phyloP scores from a whole-genome alignment of 192 early-diverging fungal genomes.

The Linnemannia hyalina region DNA sequence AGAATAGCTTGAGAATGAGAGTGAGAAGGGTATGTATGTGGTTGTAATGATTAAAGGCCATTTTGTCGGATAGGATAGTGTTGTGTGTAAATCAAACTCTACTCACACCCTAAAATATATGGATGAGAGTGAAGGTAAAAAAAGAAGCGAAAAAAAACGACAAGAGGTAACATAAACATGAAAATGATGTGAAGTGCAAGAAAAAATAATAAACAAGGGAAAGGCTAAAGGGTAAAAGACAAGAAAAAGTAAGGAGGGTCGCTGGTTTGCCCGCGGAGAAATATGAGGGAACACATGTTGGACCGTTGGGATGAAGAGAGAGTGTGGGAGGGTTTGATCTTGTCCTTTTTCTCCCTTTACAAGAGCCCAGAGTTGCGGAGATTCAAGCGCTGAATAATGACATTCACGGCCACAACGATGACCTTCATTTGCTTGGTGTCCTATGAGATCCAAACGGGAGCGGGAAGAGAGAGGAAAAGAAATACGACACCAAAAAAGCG shows the following conservation, averaged over 20 bases:
- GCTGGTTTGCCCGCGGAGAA: not conserved
- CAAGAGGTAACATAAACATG: not conserved
- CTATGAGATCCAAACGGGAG: constrained; percentile 16
- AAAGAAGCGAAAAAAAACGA: not conserved
- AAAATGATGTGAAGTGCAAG: not conserved
- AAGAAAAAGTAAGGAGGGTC: not conserved
- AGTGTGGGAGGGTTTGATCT: not conserved
- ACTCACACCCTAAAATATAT: not conserved
- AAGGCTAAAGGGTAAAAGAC: not conserved
- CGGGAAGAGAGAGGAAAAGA: not conserved
- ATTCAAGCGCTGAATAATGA: constrained; percentile 64
- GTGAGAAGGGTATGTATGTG: not conserved
- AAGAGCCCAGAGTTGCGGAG: constrained; percentile 61
- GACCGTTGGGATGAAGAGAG: not conserved
- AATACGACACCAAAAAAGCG: not conserved
- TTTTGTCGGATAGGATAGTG: not conserved
- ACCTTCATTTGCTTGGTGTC: constrained; percentile 69
- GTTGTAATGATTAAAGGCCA: not conserved
- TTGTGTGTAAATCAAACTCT: not conserved
- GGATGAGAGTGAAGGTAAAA: no score
- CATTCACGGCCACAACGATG: constrained; percentile 65
- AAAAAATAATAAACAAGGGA: not conserved
- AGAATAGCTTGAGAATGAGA: not conserved
- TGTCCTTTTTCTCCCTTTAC: constrained; percentile 21
- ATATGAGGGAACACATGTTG: not conserved